Conservation (phyloP, 352 stramenopile species). For the Elongisporangium prolatum region DNA sequence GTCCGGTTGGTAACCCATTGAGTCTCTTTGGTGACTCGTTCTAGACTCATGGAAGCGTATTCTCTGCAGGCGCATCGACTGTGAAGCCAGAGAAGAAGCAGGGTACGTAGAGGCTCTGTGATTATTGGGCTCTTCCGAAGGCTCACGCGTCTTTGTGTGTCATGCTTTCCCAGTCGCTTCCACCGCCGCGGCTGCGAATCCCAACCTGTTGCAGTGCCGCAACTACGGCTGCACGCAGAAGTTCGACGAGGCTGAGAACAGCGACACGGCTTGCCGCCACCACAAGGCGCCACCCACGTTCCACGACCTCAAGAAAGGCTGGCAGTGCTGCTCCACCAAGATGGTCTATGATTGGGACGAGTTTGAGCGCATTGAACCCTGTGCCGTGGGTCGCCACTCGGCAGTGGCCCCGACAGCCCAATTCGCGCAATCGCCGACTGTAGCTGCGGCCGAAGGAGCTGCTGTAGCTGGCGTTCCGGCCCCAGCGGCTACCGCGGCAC, state of each 20-base stretch:
- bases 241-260: constrained; percentile 75
- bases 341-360: constrained; percentile 96
- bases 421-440: constrained; percentile 80
- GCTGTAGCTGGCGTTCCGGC: constrained; percentile 10
- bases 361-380: constrained; percentile 88
- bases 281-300: constrained; percentile 81
- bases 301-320: constrained; percentile 90
- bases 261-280: constrained; percentile 67
- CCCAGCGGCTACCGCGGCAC: constrained; percentile 19
- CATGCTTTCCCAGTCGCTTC: constrained; percentile 11
- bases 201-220: constrained; percentile 74
- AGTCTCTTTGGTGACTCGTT: too few species aligned
- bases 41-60: background rate
- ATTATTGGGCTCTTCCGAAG: constrained; percentile 7
- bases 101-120: constrained; percentile 20
- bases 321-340: constrained; percentile 85
- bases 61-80: constrained; percentile 30
- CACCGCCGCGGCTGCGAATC: constrained; percentile 9
- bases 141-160: background rate
- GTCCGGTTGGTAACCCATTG: constrained; percentile 12
- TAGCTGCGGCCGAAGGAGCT: constrained; percentile 54
- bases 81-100: constrained; percentile 40
- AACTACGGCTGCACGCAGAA: constrained; percentile 85
- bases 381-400: constrained; percentile 66
- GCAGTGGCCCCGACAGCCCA: constrained; percentile 56